Evolutionary conservation across 108 stramenopile species (phyloP), one percentile per base, ranked within the genome.

Genomic region (Cyclostephanos invisitatus): DNA sequence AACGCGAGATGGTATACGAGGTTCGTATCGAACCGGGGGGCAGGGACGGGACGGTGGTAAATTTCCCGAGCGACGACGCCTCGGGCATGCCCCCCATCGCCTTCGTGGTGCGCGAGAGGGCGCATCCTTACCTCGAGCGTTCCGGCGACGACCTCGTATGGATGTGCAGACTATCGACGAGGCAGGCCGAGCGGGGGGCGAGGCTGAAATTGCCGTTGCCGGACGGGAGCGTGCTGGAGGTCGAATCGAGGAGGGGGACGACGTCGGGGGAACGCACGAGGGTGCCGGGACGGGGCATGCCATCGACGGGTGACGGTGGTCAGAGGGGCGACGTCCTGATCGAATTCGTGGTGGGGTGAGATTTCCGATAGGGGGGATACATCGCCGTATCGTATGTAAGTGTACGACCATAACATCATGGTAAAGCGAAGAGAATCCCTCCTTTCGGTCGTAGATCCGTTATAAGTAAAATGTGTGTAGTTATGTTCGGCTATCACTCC

Each of bases 11-110:
- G 58, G 79, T 88, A 22, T 94, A 85, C 59, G 67, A 63, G 21
- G 79, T 94, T 15, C 55, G 72, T 48, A 69, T 94, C 10, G 77
- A 85, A 49, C 78, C 85, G 18, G 91, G 93, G 3, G 90, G 88
- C 86, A 94, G 90, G 65, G 71, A 65, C 2, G 91, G 91, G 1
- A 94, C 93, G 9, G 87, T 86, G 59, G 78, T 94, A 37, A 88
- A 84, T 35, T 94, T 89, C 68, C 62, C 70, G 18, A 28, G 80
- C 29, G 58, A 40, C 21, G 42, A 56, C 0, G 70, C 68, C 7
- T 72, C 56, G 7, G 74, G 70, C 12, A 75, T 74, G 68, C 88
- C 92, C 11, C 74, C 75, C 58, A 90, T 94, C 49, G 75, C 83
- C 7, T 94, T 94, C 85, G 80, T 89, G 3, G 59, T 94, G 22